Percentiles rank a stretch among this genome's conserved stretches.
Conservation (phyloP, 106 monocot species). For the Hemerocallis citrina region DNA sequence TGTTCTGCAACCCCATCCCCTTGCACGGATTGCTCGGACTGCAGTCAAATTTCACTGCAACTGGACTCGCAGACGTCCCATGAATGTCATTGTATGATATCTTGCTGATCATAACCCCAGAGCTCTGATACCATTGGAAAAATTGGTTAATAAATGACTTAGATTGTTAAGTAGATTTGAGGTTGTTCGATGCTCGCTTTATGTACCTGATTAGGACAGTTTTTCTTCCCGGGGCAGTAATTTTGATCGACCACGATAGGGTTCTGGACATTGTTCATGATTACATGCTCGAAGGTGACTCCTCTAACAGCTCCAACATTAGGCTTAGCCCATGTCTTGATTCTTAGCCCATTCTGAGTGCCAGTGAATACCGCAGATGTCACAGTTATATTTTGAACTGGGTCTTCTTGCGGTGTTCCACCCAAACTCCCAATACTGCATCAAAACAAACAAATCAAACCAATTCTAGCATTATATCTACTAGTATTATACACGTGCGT, state of each 20-base stretch:
- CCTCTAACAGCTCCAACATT: slow-evolving; percentile 7
- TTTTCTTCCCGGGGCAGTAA: slow-evolving; percentile 15
- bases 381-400: slow-evolving; percentile 21
- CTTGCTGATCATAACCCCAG: slow-evolving; percentile 37
- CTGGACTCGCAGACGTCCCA: slow-evolving; percentile 34
- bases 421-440: slow-evolving; percentile 23
- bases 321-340: slow-evolving; percentile 22
- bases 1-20: slow-evolving; percentile 18
- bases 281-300: slow-evolving; percentile 14
- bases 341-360: slow-evolving; percentile 21
- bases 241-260: slow-evolving; percentile 21
- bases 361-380: slow-evolving; percentile 16
- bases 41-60: slow-evolving; percentile 41
- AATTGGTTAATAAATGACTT: no score
- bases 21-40: slow-evolving; percentile 37
- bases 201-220: slow-evolving; percentile 32
- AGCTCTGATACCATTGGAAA: slow-evolving; percentile 24
- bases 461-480: no score
- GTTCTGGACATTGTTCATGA: slow-evolving; percentile 18
- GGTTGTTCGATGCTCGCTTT: no score
- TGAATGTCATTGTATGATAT: slow-evolving; percentile 29
- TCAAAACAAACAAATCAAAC: no score
- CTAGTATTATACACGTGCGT: no score
- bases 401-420: background rate
- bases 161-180: no score